Evolutionary conservation across 1,284 basidiomycete genomes (phyloP), one percentile per base, ranked within the genome.

Genomic region (Vanrija pseudolonga): DNA sequence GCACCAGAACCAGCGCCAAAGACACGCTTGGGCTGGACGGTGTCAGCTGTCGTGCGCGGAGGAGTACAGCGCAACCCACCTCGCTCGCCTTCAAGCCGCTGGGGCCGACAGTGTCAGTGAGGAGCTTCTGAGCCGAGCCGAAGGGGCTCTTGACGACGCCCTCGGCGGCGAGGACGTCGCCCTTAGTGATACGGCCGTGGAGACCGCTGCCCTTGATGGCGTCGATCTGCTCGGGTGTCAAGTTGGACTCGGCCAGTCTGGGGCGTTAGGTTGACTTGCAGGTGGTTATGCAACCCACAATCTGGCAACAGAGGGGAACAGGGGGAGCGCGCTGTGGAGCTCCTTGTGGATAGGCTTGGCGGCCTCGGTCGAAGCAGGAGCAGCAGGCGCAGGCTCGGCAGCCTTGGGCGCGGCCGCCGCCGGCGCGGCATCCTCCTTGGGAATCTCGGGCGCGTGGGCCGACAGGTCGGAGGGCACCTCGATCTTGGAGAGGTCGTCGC

Each of bases 401-500:
- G 56, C 46, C 39, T 56, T 49, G 6, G 43, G 19, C 48, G 50
- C 36, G 36, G 53, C 22, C 20, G 38, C 23, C 19, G 42, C 46
- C 26, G 17, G 20, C 36, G 45, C 38, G 36, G 53, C 48, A 36
- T 55, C 51, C 47, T 44, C 42, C 32, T 37, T 45, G 15, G 56
- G 56, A 6, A 51, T 15, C 14, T 36, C 18, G 18, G 36, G 19
- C 36, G 20, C 52, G 47, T 80, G 78, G 17, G 88, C 63, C 11
- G 82, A 73, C 66, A 87, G 85, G 45, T 61, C 59, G 28, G 47
- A 59, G 14, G 74, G 88, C 9, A 83, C 78, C 66, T 93, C 83
- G 38, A 93, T 83, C 67, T 88, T 88, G 54, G 89, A 86, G 53
- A 97, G 85, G 72, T 97, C 89, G 74, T 98, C 95, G 3, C 94